Evolutionary conservation across 495 filamentous ascomycete genomes (phyloP), one percentile per base, ranked within the genome.

Genomic region (Lindgomyces ingoldianus): DNA sequence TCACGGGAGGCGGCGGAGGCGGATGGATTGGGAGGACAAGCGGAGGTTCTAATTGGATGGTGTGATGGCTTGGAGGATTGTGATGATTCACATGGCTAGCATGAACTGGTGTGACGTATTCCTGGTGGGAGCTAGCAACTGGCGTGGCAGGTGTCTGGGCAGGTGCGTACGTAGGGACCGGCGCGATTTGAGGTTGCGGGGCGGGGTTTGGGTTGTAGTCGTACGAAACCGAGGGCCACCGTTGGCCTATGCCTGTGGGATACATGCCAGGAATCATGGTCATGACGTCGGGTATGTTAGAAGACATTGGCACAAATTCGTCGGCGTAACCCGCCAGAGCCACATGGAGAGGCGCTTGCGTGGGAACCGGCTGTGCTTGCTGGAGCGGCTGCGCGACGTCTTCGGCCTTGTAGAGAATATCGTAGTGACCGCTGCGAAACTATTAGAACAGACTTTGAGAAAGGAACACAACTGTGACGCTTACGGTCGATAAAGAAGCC

Each of bases 331-430:
- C 60, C 19, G 60, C 64, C 1, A 70, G 54, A 16, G 57, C 58
- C 42, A 66, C 60, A 12, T 69, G 62, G 22, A 72, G 47, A 27
- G 65, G 68, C 11, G 73, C 30, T 36, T 65, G 71, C 4, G 65
- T 10, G 4, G 58, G 47, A 11, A 60, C 39, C 8, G 57, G 66
- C 55, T 45, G 54, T 27, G 33, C 26, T 19, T 55, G 50, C 60
- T 60, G 52, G 44, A 55, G 26, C 3, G 53, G 52, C 22, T 44
- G 6, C 11, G 60, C 46, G 22, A 84, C 72, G 52, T 85, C 78
- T 66, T 85, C 82, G 39, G 73, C 69, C 68, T 84, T 89, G 79
- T 98, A 98, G 18, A 98, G 81, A 55, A 98, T 85, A 76, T 98
- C 94, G 73, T 98, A 98, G 75, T 98, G 94, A 54, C 91, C 91